These are phyloP conservation scores for Fragaria nilgerrensis DNA, from an alignment of 306 rosid genomes.

Conservation along the genomic window DNA sequence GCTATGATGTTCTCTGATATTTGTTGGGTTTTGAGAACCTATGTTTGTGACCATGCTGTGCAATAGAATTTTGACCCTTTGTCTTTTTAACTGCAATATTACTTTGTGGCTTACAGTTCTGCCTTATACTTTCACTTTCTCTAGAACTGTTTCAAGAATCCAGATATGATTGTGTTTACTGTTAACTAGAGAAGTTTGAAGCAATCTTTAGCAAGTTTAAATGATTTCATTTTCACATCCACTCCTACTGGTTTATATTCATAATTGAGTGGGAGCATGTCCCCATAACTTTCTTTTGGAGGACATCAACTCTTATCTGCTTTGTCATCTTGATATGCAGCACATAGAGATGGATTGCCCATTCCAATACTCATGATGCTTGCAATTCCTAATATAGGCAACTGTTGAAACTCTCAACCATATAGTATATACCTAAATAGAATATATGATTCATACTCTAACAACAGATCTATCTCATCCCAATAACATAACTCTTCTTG, in stretches of 20 bases:
- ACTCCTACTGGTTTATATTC: neutral
- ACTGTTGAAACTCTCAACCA: neutral
- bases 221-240: neutral
- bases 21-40: neutral
- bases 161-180: neutral
- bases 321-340: slow-evolving; percentile 11
- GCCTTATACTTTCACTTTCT: neutral
- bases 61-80: neutral
- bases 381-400: neutral
- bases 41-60: neutral
- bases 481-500: too few species aligned
- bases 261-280: neutral
- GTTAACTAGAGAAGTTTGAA: neutral
- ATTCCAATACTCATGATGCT: neutral
- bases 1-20: neutral
- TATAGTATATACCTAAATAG: neutral
- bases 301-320: neutral
- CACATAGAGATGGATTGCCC: neutral
- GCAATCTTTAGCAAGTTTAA: neutral
- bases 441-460: neutral
- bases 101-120: neutral
- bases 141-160: neutral
- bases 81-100: neutral
- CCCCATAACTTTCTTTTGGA: neutral
- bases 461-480: too few species aligned